phyloP scores from a whole-genome alignment of 2,329 filamentous ascomycete genomes.

The Fusarium staphyleae region DNA sequence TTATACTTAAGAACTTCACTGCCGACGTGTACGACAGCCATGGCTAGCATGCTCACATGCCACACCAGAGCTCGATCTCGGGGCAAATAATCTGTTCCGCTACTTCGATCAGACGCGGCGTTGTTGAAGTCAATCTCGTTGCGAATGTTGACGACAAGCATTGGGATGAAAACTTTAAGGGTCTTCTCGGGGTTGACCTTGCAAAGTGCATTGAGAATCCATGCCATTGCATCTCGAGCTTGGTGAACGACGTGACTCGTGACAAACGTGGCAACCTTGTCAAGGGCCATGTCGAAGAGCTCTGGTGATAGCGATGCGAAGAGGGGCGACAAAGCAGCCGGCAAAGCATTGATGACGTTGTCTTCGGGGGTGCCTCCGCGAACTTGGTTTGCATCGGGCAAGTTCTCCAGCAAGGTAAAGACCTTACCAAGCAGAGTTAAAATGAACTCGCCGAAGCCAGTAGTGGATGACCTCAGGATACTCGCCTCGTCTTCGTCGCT shows the following conservation, averaged over 20 bases:
- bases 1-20: constrained; percentile 88
- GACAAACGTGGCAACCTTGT: constrained; percentile 92
- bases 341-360: constrained; percentile 93
- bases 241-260: constrained; percentile 96
- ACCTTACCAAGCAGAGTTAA: constrained; percentile 90
- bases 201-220: constrained; percentile 95
- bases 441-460: constrained; percentile 91
- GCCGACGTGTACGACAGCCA: constrained; percentile 97
- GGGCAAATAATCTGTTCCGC: constrained; percentile 90
- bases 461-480: constrained; percentile 92
- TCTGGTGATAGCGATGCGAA: constrained; percentile 91
- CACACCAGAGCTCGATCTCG: constrained; percentile 92
- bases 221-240: constrained; percentile 96
- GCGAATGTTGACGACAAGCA: constrained; percentile 88
- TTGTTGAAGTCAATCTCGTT: constrained; percentile 98
- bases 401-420: constrained; percentile 92
- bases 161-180: constrained; percentile 86
- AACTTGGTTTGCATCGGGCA: constrained; percentile 88
- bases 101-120: constrained; percentile 92
- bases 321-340: constrained; percentile 87
- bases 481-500: constrained; percentile 85
- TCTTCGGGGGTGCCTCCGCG: constrained; percentile 94
- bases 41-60: constrained; percentile 96
- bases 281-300: constrained; percentile 88
- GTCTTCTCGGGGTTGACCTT: constrained; percentile 96